Conservation (phyloP, 176 grass and related monocot genomes). For the Poa annua region DNA sequence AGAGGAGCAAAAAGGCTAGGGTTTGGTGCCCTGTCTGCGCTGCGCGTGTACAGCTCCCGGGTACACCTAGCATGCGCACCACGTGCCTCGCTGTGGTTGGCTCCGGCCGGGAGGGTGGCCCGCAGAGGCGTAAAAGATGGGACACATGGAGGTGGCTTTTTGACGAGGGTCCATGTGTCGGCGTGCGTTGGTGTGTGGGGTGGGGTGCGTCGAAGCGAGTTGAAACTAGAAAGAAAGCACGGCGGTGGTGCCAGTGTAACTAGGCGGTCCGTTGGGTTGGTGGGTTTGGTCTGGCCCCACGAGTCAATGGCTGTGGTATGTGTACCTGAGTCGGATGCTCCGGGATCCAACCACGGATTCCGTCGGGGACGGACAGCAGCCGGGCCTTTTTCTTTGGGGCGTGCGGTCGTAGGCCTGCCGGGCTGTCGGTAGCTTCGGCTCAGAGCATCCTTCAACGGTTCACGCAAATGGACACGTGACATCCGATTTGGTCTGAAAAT, state of each 20-base stretch:
- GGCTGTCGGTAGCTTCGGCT: no score
- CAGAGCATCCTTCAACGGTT: no score
- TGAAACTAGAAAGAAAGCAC: neutral
- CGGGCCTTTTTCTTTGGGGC: neutral
- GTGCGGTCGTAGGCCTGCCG: neutral
- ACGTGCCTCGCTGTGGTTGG: constrained; percentile 47
- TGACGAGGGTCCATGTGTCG: neutral
- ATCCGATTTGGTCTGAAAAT: no score
- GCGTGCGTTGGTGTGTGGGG: fast-evolving
- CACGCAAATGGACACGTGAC: no score
- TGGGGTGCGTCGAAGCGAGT: neutral
- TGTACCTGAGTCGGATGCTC: constrained; percentile 43
- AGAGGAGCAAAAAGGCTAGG: constrained; percentile 52
- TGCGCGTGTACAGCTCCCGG: neutral
- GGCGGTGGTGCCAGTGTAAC: constrained; percentile 38
- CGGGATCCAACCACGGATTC: constrained; percentile 46
- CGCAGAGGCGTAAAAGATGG: neutral
- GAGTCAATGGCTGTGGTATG: neutral
- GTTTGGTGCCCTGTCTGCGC: constrained; percentile 13
- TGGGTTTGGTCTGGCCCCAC: neutral
- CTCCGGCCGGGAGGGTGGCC: neutral
- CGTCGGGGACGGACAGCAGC: neutral
- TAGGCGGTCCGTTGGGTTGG: constrained; percentile 37
- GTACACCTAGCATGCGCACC: neutral
- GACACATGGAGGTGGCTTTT: neutral